Conservation (phyloP, 23 red algal species). For the Cyanidiococcus yangmingshanensis region DNA sequence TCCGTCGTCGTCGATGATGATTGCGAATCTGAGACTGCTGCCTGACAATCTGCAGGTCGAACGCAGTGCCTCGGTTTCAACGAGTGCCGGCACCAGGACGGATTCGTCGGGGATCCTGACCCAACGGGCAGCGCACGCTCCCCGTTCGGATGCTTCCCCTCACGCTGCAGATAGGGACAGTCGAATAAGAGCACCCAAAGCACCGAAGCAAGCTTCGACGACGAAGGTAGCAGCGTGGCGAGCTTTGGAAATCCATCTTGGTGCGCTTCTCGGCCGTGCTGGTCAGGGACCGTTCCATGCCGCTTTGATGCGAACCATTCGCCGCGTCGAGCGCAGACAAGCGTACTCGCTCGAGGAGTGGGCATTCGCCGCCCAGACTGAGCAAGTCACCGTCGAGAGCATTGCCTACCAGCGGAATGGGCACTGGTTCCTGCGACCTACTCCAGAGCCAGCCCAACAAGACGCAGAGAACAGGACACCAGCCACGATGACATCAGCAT, state of each 20-base stretch:
- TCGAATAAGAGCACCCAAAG: no score
- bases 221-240: no score
- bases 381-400: neutral
- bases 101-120: no score
- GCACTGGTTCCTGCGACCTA: neutral
- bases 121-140: no score
- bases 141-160: no score
- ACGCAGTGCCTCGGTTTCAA: no score
- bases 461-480: neutral
- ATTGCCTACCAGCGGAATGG: neutral
- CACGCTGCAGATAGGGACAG: no score
- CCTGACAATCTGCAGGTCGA: no score
- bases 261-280: neutral
- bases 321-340: neutral
- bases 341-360: neutral
- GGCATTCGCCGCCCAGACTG: neutral
- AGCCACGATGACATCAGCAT: neutral
- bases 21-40: no score
- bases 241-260: neutral
- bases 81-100: no score
- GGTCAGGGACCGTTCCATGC: neutral
- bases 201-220: no score
- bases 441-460: neutral
- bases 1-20: no score
- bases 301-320: neutral